phyloP scores from a whole-genome alignment of 148 eudicot species.

The Nepenthes mirabilis region DNA sequence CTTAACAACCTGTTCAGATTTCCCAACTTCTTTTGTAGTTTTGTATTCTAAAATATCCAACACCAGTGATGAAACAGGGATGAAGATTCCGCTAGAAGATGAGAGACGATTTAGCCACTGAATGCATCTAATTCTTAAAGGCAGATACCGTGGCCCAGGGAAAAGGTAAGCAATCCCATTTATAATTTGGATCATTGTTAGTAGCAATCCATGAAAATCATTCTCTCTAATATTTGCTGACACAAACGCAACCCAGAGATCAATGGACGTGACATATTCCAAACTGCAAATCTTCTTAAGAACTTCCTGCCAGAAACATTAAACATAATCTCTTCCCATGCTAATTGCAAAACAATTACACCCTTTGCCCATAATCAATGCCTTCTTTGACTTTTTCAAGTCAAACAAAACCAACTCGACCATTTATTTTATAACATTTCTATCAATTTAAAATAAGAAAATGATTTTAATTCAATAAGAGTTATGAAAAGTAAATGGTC shows the following conservation, averaged over 20 bases:
- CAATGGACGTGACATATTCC: constrained; percentile 66
- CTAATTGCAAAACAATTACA: background rate
- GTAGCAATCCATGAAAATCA: constrained; percentile 52
- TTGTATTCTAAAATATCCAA: constrained; percentile 69
- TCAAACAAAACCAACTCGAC: too few species aligned
- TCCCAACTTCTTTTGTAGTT: constrained; percentile 49
- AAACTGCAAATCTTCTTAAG: constrained; percentile 74
- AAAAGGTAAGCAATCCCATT: constrained; percentile 65
- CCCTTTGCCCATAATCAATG: too few species aligned
- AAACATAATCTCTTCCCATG: background rate
- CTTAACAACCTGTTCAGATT: constrained; percentile 26
- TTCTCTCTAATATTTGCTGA: constrained; percentile 43
- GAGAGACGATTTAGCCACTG: constrained; percentile 80
- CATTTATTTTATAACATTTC: too few species aligned
- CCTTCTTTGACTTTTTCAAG: too few species aligned
- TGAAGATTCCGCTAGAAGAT: constrained; percentile 54
- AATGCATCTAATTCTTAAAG: constrained; percentile 65
- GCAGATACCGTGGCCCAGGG: constrained; percentile 69
- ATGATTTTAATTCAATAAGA: too few species aligned
- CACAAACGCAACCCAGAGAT: constrained; percentile 74
- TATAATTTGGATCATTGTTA: constrained; percentile 48
- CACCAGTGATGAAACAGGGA: constrained; percentile 57
- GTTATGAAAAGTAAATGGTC: too few species aligned
- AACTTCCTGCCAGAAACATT: constrained; percentile 47
- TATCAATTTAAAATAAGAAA: too few species aligned